Evolutionary conservation across 768 basidiomycete genomes (phyloP).

Genomic region (Dentipellis sp.): DNA sequence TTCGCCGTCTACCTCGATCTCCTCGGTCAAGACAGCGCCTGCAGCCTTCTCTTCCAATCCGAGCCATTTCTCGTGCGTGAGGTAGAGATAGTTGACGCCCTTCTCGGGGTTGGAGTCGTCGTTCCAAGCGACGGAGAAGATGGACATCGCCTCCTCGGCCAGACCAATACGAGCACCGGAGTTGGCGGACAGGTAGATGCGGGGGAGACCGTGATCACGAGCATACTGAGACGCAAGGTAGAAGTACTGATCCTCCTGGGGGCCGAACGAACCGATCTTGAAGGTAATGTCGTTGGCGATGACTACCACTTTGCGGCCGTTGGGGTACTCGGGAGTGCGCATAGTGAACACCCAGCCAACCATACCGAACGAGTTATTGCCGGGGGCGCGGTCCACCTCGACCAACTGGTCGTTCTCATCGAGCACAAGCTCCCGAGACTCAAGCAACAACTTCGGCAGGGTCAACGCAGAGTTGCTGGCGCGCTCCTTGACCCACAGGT

Average conservation of each 20-base stretch:
- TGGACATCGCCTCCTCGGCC: slow-evolving; percentile 80
- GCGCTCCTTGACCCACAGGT: slow-evolving; percentile 78
- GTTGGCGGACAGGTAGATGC: slow-evolving; percentile 97
- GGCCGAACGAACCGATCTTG: slow-evolving; percentile 98
- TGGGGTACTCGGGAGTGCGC: slow-evolving; percentile 84
- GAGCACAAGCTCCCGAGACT: slow-evolving; percentile 84
- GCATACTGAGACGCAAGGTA: slow-evolving; percentile 92
- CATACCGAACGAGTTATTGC: slow-evolving; percentile 96
- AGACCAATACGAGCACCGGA: slow-evolving; percentile 96
- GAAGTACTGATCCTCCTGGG: slow-evolving; percentile 93
- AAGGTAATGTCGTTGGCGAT: slow-evolving; percentile 98
- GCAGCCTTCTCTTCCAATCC: slow-evolving; percentile 83
- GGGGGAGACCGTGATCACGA: slow-evolving; percentile 77
- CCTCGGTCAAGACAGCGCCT: slow-evolving; percentile 68
- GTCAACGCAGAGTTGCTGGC: slow-evolving; percentile 53
- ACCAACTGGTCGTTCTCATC: slow-evolving; percentile 88
- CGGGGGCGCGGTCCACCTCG: slow-evolving; percentile 87
- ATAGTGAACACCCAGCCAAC: slow-evolving; percentile 95
- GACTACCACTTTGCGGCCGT: slow-evolving; percentile 79
- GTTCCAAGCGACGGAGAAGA: slow-evolving; percentile 92
- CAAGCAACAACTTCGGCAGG: slow-evolving; percentile 69
- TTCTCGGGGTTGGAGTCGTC: slow-evolving; percentile 79
- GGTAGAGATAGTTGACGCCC: slow-evolving; percentile 92
- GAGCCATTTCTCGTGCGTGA: slow-evolving; percentile 85
- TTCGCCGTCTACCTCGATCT: slow-evolving; percentile 83